Percentiles rank a stretch among this genome's conserved stretches.
Evolutionary conservation across 768 basidiomycete species (phyloP).

Genomic region (Tricholoma saponaceum): DNA sequence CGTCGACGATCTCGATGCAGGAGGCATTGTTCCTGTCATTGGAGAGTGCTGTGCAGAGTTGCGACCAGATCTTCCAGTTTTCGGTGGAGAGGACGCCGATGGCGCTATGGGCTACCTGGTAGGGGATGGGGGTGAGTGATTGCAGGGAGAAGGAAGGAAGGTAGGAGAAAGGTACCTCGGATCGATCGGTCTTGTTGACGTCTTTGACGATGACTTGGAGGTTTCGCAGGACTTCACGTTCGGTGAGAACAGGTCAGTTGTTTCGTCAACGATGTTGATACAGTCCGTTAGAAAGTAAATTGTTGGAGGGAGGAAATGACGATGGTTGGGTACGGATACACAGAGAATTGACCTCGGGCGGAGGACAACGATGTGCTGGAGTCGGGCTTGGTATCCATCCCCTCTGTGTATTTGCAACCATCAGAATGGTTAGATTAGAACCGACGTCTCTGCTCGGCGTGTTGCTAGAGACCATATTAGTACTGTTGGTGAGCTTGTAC

Average conservation of each 20-base stretch:
- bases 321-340: constrained; percentile 24
- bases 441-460: constrained; percentile 45
- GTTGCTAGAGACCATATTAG: no score
- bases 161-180: constrained; percentile 31
- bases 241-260: constrained; percentile 78
- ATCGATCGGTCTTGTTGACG: constrained; percentile 75
- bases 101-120: constrained; percentile 69
- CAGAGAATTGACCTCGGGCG: constrained; percentile 92
- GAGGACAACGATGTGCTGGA: constrained; percentile 85
- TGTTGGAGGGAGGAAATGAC: neutral
- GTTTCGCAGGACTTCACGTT: constrained; percentile 85
- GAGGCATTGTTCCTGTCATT: constrained; percentile 70
- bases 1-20: constrained; percentile 85
- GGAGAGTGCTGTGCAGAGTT: constrained; percentile 60
- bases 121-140: no score
- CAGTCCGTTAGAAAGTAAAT: constrained; percentile 54
- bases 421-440: neutral
- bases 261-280: constrained; percentile 91
- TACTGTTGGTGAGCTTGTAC: no score
- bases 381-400: constrained; percentile 79
- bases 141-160: neutral
- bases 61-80: constrained; percentile 90
- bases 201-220: constrained; percentile 87
- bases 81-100: constrained; percentile 96
- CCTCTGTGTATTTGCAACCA: constrained; percentile 41